Percentiles rank a stretch among this genome's conserved stretches.
Conservation (phyloP, 805 yeast species). For the Nakazawaea ambrosiae region DNA sequence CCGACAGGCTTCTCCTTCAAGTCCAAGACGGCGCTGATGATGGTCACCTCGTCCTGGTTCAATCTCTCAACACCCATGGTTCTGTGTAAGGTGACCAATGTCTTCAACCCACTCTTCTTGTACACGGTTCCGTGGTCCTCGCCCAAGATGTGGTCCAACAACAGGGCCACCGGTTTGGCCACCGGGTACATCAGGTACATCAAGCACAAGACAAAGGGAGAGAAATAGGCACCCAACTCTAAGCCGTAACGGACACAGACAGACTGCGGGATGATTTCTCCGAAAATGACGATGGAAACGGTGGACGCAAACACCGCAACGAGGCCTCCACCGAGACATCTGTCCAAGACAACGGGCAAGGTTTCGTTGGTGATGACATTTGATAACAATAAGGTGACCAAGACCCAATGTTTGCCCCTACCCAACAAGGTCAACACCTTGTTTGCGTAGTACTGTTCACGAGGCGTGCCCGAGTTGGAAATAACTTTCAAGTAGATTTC, state of each 20-base stretch:
- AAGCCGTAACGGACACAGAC: conserved; percentile 90
- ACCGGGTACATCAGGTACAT: conserved; percentile 91
- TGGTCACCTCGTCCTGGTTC: conserved; percentile 93
- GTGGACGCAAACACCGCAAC: conserved; percentile 95
- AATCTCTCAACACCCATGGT: conserved; percentile 94
- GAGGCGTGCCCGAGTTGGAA: conserved; percentile 72
- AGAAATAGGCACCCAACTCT: conserved; percentile 81
- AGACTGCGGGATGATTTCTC: conserved; percentile 94
- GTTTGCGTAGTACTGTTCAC: conserved; percentile 61
- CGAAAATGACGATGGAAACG: conserved; percentile 85
- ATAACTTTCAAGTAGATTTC: conserved; percentile 91
- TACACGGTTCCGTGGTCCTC: conserved; percentile 96
- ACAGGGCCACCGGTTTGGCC: conserved; percentile 81
- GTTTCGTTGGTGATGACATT: conserved; percentile 94
- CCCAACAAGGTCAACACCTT: conserved; percentile 68
- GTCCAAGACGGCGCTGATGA: conserved; percentile 88
- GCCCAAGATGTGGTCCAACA: conserved; percentile 78
- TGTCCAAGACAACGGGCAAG: conserved; percentile 86
- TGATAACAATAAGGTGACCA: conserved; percentile 77
- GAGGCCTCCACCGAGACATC: conserved; percentile 95
- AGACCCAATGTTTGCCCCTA: conserved; percentile 92
- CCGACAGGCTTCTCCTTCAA: conserved; percentile 85
- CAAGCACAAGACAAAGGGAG: conserved; percentile 77
- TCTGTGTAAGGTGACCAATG: conserved; percentile 85
- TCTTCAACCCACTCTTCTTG: conserved; percentile 87